Base-by-base conservation (phyloP, 2,329 filamentous ascomycete species). In the Neobulgaria alba region DNA sequence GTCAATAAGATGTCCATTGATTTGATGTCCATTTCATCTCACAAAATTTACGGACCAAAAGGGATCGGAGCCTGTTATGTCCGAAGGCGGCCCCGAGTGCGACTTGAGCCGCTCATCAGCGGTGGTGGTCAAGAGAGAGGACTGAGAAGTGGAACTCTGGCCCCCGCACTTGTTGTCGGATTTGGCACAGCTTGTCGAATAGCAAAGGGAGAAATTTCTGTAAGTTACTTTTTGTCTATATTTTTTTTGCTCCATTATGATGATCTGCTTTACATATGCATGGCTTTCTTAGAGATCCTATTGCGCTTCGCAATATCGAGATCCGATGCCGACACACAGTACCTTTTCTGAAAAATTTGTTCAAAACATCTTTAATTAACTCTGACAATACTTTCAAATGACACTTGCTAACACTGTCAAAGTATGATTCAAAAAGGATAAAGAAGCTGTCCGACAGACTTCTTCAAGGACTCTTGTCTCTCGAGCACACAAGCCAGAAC, bases 1-100 rank as follows among this genome's bases (percentile, higher is more conserved):
- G 92, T 98, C 58, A 95, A 96, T 64, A 85, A 86, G 64, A 90
- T 95, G 87, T 93, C 95, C 63, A 82, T 98, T 50, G 92, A 98
- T 61, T 68, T 98, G 59, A 95, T 98, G 90, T 96, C 90, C 20
- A 95, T 98, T 46, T 96, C 92, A 7, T 89, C 86, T 20, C 92
- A 98, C 68, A 98, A 98, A 67, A 94, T 98, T 40, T 98, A 98
- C 61, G 92, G 92, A 18, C 92, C 92, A 39, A 98, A 95, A 71
- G 92, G 92, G 23, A 85, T 98, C 42, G 92, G 92, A 44, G 92
- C 92, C 43, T 98, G 92, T 67, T 98, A 90, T 59, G 86, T 98
- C 36, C 83, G 92, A 57, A 79, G 92, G 67, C 77, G 92, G 43
- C 92, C 92, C 2, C 81, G 90, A 62, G 92, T 98, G 53, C 85